Conservation (phyloP, 257 asterid species). For the Asclepias syriaca region DNA sequence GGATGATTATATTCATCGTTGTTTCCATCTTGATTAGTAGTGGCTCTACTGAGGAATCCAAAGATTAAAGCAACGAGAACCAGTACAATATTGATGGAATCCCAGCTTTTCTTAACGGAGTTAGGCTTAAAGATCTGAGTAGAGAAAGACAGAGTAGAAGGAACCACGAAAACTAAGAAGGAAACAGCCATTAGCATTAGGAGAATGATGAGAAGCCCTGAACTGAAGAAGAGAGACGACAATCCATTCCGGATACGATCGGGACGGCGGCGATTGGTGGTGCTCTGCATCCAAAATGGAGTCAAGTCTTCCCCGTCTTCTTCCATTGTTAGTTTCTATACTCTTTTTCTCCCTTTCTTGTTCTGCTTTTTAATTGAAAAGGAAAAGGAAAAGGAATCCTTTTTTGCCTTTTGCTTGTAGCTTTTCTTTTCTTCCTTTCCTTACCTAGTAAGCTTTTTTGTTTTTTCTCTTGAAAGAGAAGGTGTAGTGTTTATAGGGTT, state of each 20-base stretch:
- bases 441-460: neutral
- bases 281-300: slow-evolving; percentile 75
- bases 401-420: slow-evolving; percentile 17
- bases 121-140: slow-evolving; percentile 58
- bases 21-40: slow-evolving; percentile 42
- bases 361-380: slow-evolving; percentile 15
- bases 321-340: slow-evolving; percentile 31
- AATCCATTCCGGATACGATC: slow-evolving; percentile 51
- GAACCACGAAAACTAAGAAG: slow-evolving; percentile 55
- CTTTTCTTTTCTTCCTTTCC: neutral
- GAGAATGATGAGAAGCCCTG: slow-evolving; percentile 50
- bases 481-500: neutral
- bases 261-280: slow-evolving; percentile 45
- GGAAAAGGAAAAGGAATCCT: slow-evolving; percentile 2
- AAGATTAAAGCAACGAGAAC: slow-evolving; percentile 71
- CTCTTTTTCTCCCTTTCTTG: neutral
- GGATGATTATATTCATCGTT: slow-evolving; percentile 36
- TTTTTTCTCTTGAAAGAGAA: neutral
- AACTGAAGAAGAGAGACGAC: slow-evolving; percentile 54
- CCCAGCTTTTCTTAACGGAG: slow-evolving; percentile 80
- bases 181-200: slow-evolving; percentile 50
- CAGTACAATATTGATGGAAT: slow-evolving; percentile 58
- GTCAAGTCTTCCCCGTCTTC: slow-evolving; percentile 48
- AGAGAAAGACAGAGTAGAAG: slow-evolving; percentile 45
- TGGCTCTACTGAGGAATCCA: slow-evolving; percentile 70